Conservation (phyloP, 192 early-diverging fungal species). For the Coemansia sp. region DNA sequence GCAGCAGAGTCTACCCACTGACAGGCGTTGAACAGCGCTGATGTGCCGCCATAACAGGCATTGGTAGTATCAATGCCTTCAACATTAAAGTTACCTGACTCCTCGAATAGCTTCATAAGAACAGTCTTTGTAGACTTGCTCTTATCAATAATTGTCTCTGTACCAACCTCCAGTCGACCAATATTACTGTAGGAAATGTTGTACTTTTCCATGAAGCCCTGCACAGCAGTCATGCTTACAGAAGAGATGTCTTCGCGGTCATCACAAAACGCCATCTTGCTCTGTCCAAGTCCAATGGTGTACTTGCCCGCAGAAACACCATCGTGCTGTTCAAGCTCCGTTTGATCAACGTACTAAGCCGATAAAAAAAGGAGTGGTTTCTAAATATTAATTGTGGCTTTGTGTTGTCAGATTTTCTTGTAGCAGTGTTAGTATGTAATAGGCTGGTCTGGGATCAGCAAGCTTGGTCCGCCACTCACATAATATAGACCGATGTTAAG, state of each 20-base stretch:
- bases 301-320: conserved; percentile 95
- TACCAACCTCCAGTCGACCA: conserved; percentile 95
- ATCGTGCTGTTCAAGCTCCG: conserved; percentile 77
- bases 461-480: neutral
- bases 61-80: conserved; percentile 98
- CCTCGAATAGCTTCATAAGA: conserved; percentile 92
- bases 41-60: conserved; percentile 98
- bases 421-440: neutral
- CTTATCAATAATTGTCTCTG: conserved; percentile 99
- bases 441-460: neutral
- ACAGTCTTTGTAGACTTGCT: conserved; percentile 96
- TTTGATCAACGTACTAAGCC: conserved; percentile 42
- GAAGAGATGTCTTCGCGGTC: conserved; percentile 76
- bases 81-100: conserved; percentile 88
- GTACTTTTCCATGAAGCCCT: conserved; percentile 92
- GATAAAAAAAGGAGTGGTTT: neutral
- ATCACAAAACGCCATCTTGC: conserved; percentile 91
- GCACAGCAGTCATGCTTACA: conserved; percentile 67
- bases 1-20: conserved; percentile 95
- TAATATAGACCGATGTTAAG: neutral
- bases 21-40: conserved; percentile 92
- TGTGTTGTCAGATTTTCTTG: neutral
- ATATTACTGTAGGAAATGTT: conserved; percentile 79
- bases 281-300: conserved; percentile 96
- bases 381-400: neutral